These are phyloP conservation scores for Podaxis sp. DNA, from an alignment of 768 basidiomycete genomes.

Conservation along the genomic window DNA sequence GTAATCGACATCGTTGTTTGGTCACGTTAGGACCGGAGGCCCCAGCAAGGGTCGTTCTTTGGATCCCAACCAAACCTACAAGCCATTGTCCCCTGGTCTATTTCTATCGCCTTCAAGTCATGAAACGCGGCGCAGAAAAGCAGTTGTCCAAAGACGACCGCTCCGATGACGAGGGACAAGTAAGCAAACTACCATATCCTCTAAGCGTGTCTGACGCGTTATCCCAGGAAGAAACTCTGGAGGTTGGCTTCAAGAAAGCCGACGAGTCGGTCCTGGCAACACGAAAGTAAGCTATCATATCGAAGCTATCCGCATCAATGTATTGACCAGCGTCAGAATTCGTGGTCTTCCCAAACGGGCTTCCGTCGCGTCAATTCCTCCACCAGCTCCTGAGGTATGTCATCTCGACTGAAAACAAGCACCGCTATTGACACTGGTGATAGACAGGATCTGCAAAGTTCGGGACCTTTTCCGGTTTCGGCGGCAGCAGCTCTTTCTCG, in stretches of 20 bases:
- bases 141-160: conserved; percentile 60
- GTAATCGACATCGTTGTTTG: neutral
- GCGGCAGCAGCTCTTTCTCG: conserved; percentile 35
- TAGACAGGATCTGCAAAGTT: conserved; percentile 42
- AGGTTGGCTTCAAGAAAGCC: conserved; percentile 51
- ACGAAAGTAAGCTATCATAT: conserved; percentile 48
- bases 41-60: neutral
- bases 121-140: conserved; percentile 77
- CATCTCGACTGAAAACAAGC: neutral
- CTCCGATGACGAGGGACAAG: conserved; percentile 38
- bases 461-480: conserved; percentile 53
- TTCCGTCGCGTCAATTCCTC: conserved; percentile 17
- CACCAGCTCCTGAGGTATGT: neutral
- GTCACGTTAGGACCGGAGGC: neutral
- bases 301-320: neutral
- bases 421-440: conserved; percentile 1
- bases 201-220: conserved; percentile 5
- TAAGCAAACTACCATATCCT: neutral
- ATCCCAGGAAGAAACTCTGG: conserved; percentile 21
- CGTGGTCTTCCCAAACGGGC: conserved; percentile 57
- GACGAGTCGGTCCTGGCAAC: conserved; percentile 52
- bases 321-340: conserved; percentile 45
- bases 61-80: neutral
- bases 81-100: neutral
- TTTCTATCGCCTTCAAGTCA: conserved; percentile 4